These are phyloP conservation scores for Rhizopogon salebrosus DNA, from an alignment of 768 basidiomycete genomes.

Conservation along the genomic window DNA sequence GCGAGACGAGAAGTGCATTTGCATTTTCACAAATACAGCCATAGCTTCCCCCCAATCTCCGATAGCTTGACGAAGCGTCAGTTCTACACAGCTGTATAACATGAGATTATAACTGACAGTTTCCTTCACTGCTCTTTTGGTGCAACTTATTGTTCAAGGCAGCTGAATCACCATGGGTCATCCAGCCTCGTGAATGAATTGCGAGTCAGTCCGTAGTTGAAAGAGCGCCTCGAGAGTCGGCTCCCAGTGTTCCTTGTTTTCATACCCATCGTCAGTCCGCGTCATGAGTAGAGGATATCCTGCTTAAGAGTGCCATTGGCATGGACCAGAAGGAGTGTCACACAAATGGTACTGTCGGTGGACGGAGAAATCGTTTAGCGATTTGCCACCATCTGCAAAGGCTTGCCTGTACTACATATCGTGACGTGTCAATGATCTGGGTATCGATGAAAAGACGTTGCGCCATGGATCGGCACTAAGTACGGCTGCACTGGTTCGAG, in stretches of 20 bases:
- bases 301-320: not conserved
- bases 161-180: not conserved
- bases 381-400: not conserved
- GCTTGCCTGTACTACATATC: not conserved
- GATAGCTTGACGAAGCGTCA: not conserved
- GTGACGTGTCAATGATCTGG: not conserved
- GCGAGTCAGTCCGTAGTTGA: not conserved
- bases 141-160: not conserved
- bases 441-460: not conserved
- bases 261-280: not conserved
- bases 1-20: not conserved
- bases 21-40: not conserved
- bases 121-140: not conserved
- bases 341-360: not conserved
- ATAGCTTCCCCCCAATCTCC: not conserved
- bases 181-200: not conserved
- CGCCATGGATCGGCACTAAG: not conserved
- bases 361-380: not conserved
- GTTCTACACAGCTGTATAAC: not conserved
- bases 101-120: not conserved
- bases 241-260: constrained; percentile 1
- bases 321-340: not conserved
- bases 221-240: not conserved
- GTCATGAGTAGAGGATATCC: not conserved
- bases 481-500: too few species aligned